These are phyloP conservation scores for Soucietia sequanensis DNA, from an alignment of 805 yeast species.

Conservation along the genomic window DNA sequence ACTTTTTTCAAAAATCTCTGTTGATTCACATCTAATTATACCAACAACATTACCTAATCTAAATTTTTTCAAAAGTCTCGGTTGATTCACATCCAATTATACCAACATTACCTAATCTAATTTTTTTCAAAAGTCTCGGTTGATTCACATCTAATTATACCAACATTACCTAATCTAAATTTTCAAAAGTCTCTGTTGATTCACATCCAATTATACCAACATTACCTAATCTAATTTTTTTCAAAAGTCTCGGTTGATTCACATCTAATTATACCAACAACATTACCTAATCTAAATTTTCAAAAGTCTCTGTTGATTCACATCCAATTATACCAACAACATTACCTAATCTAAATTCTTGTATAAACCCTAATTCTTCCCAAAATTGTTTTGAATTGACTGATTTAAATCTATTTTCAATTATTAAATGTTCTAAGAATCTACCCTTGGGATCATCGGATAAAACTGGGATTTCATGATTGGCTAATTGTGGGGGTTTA, in stretches of 20 bases:
- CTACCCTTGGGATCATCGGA: conserved; percentile 97
- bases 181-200: neutral
- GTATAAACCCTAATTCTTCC: conserved; percentile 81
- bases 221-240: no score
- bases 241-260: no score
- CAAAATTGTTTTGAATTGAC: conserved; percentile 64
- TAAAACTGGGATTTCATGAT: conserved; percentile 68
- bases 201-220: conserved; percentile 75
- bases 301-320: no score
- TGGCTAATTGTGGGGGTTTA: conserved; percentile 27
- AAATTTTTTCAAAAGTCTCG: conserved; percentile 44
- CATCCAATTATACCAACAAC: conserved; percentile 85
- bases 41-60: conserved; percentile 82
- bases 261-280: conserved; percentile 86
- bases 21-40: conserved; percentile 63
- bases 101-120: no score
- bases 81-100: conserved; percentile 58
- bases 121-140: no score
- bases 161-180: conserved; percentile 77
- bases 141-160: no score
- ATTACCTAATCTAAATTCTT: conserved; percentile 83
- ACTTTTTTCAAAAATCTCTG: no score
- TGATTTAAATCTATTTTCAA: conserved; percentile 59
- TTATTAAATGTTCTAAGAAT: conserved; percentile 77
- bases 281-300: conserved; percentile 80